Conservation (phyloP, 163 green algal species). For the Smithsoniella earleae region DNA sequence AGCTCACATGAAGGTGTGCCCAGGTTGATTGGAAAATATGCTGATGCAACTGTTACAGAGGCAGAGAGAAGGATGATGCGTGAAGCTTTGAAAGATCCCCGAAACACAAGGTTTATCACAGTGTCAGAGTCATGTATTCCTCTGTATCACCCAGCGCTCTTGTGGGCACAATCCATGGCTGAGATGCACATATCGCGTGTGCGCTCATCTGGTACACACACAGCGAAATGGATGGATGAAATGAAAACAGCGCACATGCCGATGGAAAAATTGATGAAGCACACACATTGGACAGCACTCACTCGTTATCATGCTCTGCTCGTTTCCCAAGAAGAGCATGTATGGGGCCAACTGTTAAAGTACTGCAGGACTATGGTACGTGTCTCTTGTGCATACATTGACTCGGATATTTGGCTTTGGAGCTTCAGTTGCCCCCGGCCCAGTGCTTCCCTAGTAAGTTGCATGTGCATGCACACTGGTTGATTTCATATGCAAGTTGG, state of each 20-base stretch:
- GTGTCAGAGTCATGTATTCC: conserved; percentile 46
- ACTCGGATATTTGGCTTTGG: too few species aligned
- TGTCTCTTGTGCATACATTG: too few species aligned
- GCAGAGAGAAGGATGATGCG: too few species aligned
- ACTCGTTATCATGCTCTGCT: conserved; percentile 47
- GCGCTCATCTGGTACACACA: conserved; percentile 37
- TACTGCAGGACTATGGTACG: conserved; percentile 38
- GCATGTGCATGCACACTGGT: too few species aligned
- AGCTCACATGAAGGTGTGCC: too few species aligned
- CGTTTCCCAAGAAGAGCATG: conserved; percentile 39
- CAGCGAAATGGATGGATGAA: conserved; percentile 33
- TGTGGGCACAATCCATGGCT: conserved; percentile 45
- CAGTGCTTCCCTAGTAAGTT: too few species aligned
- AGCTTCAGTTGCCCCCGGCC: too few species aligned
- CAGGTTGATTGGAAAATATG: too few species aligned
- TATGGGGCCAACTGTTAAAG: conserved; percentile 41
- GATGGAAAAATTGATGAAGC: conserved; percentile 48
- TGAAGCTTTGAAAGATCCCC: conserved; percentile 41
- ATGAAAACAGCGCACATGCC: conserved; percentile 37
- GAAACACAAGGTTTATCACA: conserved; percentile 50
- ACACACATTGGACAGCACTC: conserved; percentile 57
- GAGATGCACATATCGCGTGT: conserved; percentile 39
- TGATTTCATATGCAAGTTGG: too few species aligned
- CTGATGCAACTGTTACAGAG: too few species aligned
- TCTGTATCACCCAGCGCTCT: conserved; percentile 42